Conservation (phyloP, 2,329 filamentous ascomycete genomes). For the Paracamarosporium sp. region DNA sequence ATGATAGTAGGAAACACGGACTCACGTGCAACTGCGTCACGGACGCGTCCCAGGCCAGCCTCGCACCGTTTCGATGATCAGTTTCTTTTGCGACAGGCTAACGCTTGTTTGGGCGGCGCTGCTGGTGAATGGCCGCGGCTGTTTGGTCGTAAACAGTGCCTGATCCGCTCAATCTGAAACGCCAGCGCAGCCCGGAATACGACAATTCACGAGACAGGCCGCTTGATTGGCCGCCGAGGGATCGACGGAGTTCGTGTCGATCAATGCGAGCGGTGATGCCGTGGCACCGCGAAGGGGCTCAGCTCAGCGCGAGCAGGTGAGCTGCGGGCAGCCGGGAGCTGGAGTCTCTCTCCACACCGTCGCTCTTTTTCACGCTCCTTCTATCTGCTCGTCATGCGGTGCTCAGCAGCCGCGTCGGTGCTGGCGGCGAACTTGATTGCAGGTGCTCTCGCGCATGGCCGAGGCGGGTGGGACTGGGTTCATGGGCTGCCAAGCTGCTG, state of each 20-base stretch:
- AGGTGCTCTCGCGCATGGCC: not conserved
- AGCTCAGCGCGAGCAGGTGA: not conserved
- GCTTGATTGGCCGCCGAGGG: not conserved
- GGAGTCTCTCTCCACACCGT: not conserved
- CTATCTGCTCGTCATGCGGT: slow-evolving; percentile 14
- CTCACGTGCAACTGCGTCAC: too few relatives aligned
- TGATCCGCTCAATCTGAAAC: slow-evolving; percentile 24
- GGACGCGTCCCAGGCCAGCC: too few relatives aligned
- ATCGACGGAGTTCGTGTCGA: slow-evolving; percentile 7
- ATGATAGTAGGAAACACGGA: too few relatives aligned
- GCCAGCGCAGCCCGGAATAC: slow-evolving; percentile 8
- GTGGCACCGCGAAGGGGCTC: not conserved
- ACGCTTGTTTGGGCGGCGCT: too few relatives aligned
- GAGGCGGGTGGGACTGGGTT: slow-evolving; percentile 23
- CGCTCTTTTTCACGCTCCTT: not conserved
- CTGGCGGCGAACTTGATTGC: not conserved
- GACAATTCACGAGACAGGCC: not conserved
- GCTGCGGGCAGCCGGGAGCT: not conserved
- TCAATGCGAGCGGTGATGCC: slow-evolving; percentile 3
- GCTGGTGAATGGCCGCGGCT: not conserved
- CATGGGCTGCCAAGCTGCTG: slow-evolving; percentile 26
- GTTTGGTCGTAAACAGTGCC: not conserved
- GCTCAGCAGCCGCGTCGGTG: not conserved
- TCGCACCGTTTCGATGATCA: too few relatives aligned
- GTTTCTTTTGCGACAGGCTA: too few relatives aligned